Evolutionary conservation across 257 asterid genomes (phyloP), one percentile per base, ranked within the genome.

Genomic region (Marsdenia floribunda): DNA sequence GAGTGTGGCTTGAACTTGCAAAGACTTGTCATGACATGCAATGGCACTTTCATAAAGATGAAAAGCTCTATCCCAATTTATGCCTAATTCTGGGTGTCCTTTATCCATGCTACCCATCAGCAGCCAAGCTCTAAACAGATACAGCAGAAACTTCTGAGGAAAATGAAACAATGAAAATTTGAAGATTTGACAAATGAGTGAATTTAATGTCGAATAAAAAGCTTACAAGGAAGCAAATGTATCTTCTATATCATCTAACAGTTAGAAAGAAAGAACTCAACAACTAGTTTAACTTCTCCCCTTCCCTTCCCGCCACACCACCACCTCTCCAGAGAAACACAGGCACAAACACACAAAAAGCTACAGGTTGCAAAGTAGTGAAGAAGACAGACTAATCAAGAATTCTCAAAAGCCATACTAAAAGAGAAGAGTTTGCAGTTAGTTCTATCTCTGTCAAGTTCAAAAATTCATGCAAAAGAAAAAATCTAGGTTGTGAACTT

Each of bases 51-150:
- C 75, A 81, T 76, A 90, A 44, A 60, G 80, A 71, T 49, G 73
- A 76, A 85, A 82, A 19, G 84, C 81, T 65, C 71, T 83, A 44
- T 83, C 87, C 93, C 93, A 90, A 71, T 88, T 71, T 67, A 64
- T 76, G 76, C 53, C 67, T 16, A 50, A 54, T 72, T 75, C 87
- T 71, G 77, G 82, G 58, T 33, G 78, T 70, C 47, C 77, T 65
- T 74, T 49, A 38, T 78, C 85, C 35, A 55, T 67, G 52, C 67
- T 71, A 70, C 77, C 86, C 84, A 80, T 85, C 53, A 65, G 73
- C 29, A 12, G 33, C 38, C 29, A 46, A 73, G n/a, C 40, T 37
- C 37, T 61, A 72, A 72, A 59, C 10, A 2, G 15, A 6, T 44
- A 3, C 49, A 9, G n/a, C 70, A 46, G 60, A 22, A 60, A 73